Conservation (phyloP, 257 asterid species). For the Solanum virginianum region DNA sequence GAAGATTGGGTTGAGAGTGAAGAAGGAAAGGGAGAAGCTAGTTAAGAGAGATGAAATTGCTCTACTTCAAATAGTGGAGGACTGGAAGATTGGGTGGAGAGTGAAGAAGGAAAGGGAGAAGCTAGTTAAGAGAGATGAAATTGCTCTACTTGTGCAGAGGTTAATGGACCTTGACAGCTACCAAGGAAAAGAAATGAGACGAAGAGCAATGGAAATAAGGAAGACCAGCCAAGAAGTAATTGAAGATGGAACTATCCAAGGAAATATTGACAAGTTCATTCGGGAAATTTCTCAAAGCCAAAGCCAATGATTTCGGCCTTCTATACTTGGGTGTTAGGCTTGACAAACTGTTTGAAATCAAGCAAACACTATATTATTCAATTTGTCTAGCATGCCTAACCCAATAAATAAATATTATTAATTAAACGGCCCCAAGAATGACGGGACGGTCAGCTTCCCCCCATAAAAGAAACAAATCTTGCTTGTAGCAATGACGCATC, state of each 20-base stretch:
- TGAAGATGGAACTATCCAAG: slow-evolving; percentile 33
- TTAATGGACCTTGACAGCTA: slow-evolving; percentile 37
- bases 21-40: slow-evolving; percentile 14
- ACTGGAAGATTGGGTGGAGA: slow-evolving; percentile 55
- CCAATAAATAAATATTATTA: not conserved
- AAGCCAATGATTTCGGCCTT: no score
- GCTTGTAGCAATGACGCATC: not conserved
- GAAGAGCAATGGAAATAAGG: slow-evolving; percentile 18
- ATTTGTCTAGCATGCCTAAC: not conserved
- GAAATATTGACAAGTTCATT: slow-evolving; percentile 18
- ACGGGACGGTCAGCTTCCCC: not conserved
- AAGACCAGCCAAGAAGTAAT: slow-evolving; percentile 6
- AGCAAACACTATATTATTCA: no score
- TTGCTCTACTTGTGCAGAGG: slow-evolving; percentile 19
- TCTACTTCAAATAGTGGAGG: slow-evolving; percentile 50
- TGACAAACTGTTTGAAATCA: no score
- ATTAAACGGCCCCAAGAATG: not conserved
- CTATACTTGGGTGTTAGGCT: no score
- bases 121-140: slow-evolving; percentile 17
- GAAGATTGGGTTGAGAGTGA: slow-evolving; percentile 48
- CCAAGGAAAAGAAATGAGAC: slow-evolving; percentile 21
- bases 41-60: no score
- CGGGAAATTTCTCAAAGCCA: slow-evolving; percentile 2
- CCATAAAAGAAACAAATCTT: not conserved
- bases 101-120: slow-evolving; percentile 22